These are phyloP conservation scores for Colletotrichum trifolii DNA, from an alignment of 2,329 filamentous ascomycete genomes.

Conservation along the genomic window DNA sequence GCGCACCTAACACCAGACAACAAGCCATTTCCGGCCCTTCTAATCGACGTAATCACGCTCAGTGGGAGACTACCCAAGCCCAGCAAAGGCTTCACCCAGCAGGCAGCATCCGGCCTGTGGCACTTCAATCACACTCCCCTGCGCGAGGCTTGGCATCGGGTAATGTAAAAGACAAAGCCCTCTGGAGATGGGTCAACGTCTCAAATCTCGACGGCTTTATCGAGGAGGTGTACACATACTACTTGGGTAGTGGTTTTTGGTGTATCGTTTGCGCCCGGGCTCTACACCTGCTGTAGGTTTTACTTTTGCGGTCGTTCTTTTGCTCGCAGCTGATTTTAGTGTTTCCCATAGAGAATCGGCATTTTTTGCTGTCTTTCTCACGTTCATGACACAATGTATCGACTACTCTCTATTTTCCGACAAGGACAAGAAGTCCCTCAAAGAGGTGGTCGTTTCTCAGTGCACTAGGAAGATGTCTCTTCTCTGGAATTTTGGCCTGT, in stretches of 20 bases:
- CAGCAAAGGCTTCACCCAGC: constrained; percentile 63
- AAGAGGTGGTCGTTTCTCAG: constrained; percentile 71
- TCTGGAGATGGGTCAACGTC: constrained; percentile 95
- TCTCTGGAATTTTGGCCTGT: constrained; percentile 80
- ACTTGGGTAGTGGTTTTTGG: constrained; percentile 83
- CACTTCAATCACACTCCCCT: constrained; percentile 41
- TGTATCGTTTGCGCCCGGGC: constrained; percentile 81
- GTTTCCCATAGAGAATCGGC: constrained; percentile 71
- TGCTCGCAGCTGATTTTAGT: not conserved
- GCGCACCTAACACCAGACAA: constrained; percentile 1
- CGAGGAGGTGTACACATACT: constrained; percentile 87
- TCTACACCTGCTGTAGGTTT: constrained; percentile 77
- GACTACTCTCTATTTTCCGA: constrained; percentile 76
- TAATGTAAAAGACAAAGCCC: constrained; percentile 75
- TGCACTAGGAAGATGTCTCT: constrained; percentile 82
- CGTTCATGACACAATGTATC: constrained; percentile 86
- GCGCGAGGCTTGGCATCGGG: constrained; percentile 44
- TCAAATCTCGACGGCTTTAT: constrained; percentile 90
- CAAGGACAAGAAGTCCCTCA: constrained; percentile 67
- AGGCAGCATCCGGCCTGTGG: constrained; percentile 40
- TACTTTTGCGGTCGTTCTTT: too few species aligned
- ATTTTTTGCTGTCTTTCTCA: constrained; percentile 85
- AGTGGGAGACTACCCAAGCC: constrained; percentile 65
- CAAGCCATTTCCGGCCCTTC: constrained; percentile 53
- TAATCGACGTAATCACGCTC: constrained; percentile 56